Base-by-base conservation (phyloP, 441 rosid species). In the Brassica hybrid region DNA sequence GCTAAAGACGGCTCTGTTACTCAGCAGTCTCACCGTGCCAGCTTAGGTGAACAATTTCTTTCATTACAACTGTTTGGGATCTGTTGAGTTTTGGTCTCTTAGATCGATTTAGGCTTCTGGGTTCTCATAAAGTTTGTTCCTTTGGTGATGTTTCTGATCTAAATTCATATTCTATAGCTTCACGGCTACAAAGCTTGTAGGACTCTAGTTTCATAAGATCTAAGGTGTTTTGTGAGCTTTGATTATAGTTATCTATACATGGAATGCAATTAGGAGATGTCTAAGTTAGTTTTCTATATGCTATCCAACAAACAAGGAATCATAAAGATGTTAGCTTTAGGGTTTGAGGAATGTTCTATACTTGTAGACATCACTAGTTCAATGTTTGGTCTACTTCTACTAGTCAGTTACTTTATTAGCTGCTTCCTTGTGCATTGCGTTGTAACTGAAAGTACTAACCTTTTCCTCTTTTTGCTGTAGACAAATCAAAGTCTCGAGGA, bases 11-110 rank as follows among this genome's bases (percentile, higher is more conserved):
- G 84, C 65, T 90, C 97, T 32, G 83, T 86, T 82, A 64, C 86
- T 80, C 66, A 88, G 95, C 97, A 88, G 88, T 84, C 97, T 66
- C 83, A 87, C 76, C 93, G 86, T 86, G 85, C 69, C 82, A 80
- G 79, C 80, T 93, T 92, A 85, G 98, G 98, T 93, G 79, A 5
- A 5, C 38, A 34, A n/a, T n/a, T n/a, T 34, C 38, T 34, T 34
- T n/a, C 36, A 65, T 38, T n/a, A 6, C 2, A 52, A 18, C 72
- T n/a, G 67, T 36, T 21, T 81, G 77, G 82, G 88, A 64, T 69
- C 79, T 77, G 79, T 78, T 78, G 81, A 84, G 80, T 82, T 84
- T 23, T 27, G 81, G 25, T 68, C 50, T 65, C 79, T 80, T 79
- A 79, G 81, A 65, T 77, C 82, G 78, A 2, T 69, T 48, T 61